Conservation (phyloP, 768 basidiomycete species). For the Calocybe cyanea region DNA sequence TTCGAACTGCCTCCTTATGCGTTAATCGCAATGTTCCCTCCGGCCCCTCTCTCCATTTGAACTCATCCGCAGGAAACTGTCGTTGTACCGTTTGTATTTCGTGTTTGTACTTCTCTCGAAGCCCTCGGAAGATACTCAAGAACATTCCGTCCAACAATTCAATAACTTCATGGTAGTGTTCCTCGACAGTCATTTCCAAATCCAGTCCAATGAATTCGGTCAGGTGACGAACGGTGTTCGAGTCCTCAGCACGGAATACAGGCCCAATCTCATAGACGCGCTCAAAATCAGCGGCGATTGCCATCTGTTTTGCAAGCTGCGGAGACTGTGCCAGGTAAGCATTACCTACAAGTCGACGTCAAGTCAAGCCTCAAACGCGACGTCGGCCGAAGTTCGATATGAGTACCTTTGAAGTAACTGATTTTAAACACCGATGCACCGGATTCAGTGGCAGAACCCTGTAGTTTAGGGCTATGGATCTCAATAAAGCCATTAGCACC, state of each 20-base stretch:
- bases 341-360: conserved; percentile 46
- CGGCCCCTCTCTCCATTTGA: conserved; percentile 89
- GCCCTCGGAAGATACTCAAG: conserved; percentile 79
- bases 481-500: conserved; percentile 77
- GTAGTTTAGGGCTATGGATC: conserved; percentile 97
- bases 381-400: not conserved
- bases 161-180: conserved; percentile 98
- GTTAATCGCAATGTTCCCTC: conserved; percentile 84
- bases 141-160: conserved; percentile 88
- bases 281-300: conserved; percentile 97
- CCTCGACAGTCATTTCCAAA: conserved; percentile 98
- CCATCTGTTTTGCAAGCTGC: conserved; percentile 98
- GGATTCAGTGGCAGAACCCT: conserved; percentile 94
- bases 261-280: conserved; percentile 96
- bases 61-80: conserved; percentile 95
- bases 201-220: conserved; percentile 99
- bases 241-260: conserved; percentile 97
- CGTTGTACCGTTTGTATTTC: conserved; percentile 80
- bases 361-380: conserved; percentile 1
- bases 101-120: conserved; percentile 69
- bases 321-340: conserved; percentile 97
- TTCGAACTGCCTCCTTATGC: conserved; percentile 83
- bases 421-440: conserved; percentile 99
- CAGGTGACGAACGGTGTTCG: conserved; percentile 96
- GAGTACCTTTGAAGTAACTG: conserved; percentile 87